These are phyloP conservation scores for Ascochyta rabiei DNA, from an alignment of 2,329 filamentous ascomycete species.

Conservation along the genomic window DNA sequence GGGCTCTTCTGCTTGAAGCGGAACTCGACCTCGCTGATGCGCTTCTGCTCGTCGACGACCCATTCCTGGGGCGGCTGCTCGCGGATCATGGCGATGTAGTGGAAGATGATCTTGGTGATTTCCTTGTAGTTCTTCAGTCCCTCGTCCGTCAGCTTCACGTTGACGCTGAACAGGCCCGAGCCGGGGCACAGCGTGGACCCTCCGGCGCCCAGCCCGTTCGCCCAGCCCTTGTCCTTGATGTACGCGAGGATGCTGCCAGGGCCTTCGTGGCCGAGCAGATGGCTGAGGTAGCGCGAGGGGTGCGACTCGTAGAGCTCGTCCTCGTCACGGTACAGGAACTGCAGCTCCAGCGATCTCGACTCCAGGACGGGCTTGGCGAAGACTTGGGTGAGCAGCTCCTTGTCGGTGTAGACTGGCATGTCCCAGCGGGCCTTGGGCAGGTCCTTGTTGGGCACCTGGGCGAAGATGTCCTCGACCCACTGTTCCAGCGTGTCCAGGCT, in stretches of 20 bases:
- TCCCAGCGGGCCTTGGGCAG: slow-evolving; percentile 73
- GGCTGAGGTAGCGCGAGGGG: slow-evolving; percentile 83
- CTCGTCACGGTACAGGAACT: slow-evolving; percentile 86
- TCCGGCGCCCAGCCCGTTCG: slow-evolving; percentile 80
- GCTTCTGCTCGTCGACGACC: slow-evolving; percentile 92
- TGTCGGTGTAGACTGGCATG: slow-evolving; percentile 63
- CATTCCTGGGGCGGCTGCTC: slow-evolving; percentile 83
- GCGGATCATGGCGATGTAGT: slow-evolving; percentile 86
- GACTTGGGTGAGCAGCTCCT: slow-evolving; percentile 71
- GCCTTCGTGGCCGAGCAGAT: slow-evolving; percentile 90
- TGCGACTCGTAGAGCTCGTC: slow-evolving; percentile 79
- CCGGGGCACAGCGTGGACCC: slow-evolving; percentile 78
- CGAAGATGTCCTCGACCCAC: slow-evolving; percentile 86
- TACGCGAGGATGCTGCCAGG: slow-evolving; percentile 91
- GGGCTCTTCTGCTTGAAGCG: slow-evolving; percentile 92
- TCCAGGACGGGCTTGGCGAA: slow-evolving; percentile 95
- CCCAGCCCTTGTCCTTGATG: slow-evolving; percentile 89
- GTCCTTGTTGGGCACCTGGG: slow-evolving; percentile 80
- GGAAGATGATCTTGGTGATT: slow-evolving; percentile 82
- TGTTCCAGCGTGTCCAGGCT: slow-evolving; percentile 78
- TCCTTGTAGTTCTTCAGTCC: slow-evolving; percentile 82
- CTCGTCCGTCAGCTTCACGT: slow-evolving; percentile 81
- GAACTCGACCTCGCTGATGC: slow-evolving; percentile 91
- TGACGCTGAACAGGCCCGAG: slow-evolving; percentile 78
- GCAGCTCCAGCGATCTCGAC: slow-evolving; percentile 76